A percentile compares a stretch with the other conserved stretches of the same genome.
Evolutionary conservation across 352 stramenopile species (phyloP).

Genomic region (Pythium sp.): DNA sequence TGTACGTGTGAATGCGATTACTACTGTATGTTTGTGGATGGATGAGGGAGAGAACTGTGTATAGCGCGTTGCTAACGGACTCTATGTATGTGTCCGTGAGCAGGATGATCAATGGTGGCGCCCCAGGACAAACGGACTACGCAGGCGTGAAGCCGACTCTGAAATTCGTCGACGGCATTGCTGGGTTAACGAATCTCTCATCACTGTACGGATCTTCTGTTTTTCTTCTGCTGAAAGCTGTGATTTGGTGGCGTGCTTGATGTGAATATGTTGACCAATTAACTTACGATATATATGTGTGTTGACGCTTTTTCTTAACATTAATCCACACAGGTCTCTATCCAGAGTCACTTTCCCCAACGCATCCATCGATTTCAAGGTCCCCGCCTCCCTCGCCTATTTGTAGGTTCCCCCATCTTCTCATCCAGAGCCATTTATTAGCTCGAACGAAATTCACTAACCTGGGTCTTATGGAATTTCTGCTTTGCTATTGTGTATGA

Average conservation of each 20-base stretch:
- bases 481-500: neutral
- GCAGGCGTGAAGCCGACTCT: neutral
- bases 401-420: constrained; percentile 1
- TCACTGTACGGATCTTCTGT: constrained; percentile 7
- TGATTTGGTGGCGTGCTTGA: neutral
- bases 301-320: neutral
- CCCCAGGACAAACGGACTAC: neutral
- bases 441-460: too few relatives aligned
- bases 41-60: neutral
- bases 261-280: neutral
- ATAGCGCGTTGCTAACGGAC: neutral
- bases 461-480: too few relatives aligned
- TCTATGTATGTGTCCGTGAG: neutral
- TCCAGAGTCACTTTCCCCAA: neutral
- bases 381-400: constrained; percentile 3
- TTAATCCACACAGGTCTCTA: neutral
- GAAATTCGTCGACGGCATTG: constrained; percentile 8
- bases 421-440: neutral
- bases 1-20: neutral
- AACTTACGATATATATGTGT: neutral
- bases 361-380: neutral
- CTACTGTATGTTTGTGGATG: neutral
- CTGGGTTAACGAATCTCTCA: constrained; percentile 8
- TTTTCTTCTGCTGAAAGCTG: neutral
- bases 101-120: constrained; percentile 7